phyloP scores from a whole-genome alignment of 495 filamentous ascomycete genomes.

The Copromyces sp. region DNA sequence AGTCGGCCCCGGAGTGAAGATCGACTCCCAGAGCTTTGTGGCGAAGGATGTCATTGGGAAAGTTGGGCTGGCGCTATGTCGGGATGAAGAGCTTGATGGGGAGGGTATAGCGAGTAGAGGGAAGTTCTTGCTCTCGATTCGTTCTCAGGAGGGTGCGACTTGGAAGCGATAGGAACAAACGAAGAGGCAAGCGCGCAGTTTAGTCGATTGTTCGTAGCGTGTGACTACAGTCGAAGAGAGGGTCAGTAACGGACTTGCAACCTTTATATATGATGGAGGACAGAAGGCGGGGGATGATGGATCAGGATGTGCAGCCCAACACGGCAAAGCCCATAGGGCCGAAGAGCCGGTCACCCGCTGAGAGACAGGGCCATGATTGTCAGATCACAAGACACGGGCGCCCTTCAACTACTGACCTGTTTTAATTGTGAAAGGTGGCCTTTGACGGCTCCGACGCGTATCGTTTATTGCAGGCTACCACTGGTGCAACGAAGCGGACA shows the following conservation, averaged over 20 bases:
- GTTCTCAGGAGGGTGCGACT: background rate
- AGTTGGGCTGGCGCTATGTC: constrained; percentile 7
- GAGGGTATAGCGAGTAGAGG: background rate
- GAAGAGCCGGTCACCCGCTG: background rate
- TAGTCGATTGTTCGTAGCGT: background rate
- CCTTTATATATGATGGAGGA: background rate
- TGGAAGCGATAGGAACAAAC: background rate
- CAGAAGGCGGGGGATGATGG: background rate
- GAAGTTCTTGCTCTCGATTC: background rate
- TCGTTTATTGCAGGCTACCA: background rate
- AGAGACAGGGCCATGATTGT: background rate
- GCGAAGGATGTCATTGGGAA: constrained; percentile 67
- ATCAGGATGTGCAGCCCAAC: background rate
- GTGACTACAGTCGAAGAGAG: background rate
- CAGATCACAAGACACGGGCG: background rate
- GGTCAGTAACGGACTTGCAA: background rate
- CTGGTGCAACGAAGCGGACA: background rate
- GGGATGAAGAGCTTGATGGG: background rate
- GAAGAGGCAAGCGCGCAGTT: background rate
- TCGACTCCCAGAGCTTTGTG: constrained; percentile 72
- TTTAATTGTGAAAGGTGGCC: background rate
- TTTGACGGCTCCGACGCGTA: background rate
- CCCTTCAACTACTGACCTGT: background rate
- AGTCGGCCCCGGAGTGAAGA: constrained; percentile 87
- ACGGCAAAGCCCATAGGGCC: background rate